Percentiles rank a stretch among this genome's conserved stretches.
phyloP scores from a whole-genome alignment of 768 basidiomycete genomes.

The Tricholoma saponaceum region DNA sequence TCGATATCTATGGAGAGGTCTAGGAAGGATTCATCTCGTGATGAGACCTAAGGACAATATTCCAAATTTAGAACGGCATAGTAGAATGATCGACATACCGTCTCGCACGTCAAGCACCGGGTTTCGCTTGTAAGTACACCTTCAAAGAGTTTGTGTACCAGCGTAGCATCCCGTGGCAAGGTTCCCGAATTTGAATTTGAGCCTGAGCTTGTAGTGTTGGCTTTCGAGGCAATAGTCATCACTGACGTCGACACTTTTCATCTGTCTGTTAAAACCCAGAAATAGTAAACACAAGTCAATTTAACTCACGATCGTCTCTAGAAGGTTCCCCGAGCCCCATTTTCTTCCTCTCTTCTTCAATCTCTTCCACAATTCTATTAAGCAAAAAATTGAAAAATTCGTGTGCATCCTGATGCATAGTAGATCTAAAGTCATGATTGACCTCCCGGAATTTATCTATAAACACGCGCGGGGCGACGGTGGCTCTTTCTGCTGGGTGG shows the following conservation, averaged over 20 bases:
- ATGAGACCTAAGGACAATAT: slow-evolving; percentile 56
- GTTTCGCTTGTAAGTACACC: slow-evolving; percentile 96
- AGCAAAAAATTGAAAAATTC: slow-evolving; percentile 95
- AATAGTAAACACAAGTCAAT: slow-evolving; percentile 2
- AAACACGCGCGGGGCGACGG: slow-evolving; percentile 85
- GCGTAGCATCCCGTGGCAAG: slow-evolving; percentile 54
- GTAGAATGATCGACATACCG: slow-evolving; percentile 45
- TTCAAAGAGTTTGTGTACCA: slow-evolving; percentile 92
- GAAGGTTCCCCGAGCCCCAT: slow-evolving; percentile 30
- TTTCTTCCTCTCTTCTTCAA: slow-evolving; percentile 66
- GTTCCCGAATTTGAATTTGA: slow-evolving; percentile 44
- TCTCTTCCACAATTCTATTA: slow-evolving; percentile 91
- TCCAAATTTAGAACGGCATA: slow-evolving; percentile 7
- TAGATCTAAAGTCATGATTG: slow-evolving; percentile 87
- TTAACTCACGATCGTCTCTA: slow-evolving; percentile 65
- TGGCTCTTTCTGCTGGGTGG: slow-evolving; percentile 76
- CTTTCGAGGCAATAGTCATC: slow-evolving; percentile 47
- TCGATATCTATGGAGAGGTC: slow-evolving; percentile 99
- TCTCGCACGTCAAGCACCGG: slow-evolving; percentile 96
- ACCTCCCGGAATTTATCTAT: slow-evolving; percentile 91
- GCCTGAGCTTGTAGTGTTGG: slow-evolving; percentile 38
- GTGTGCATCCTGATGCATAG: slow-evolving; percentile 97
- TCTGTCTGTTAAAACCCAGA: slow-evolving; percentile 5
- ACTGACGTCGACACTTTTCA: slow-evolving; percentile 56
- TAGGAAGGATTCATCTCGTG: slow-evolving; percentile 93